Evolutionary conservation across 148 eudicot species (phyloP).

Genomic region (Rhododendron henanense): DNA sequence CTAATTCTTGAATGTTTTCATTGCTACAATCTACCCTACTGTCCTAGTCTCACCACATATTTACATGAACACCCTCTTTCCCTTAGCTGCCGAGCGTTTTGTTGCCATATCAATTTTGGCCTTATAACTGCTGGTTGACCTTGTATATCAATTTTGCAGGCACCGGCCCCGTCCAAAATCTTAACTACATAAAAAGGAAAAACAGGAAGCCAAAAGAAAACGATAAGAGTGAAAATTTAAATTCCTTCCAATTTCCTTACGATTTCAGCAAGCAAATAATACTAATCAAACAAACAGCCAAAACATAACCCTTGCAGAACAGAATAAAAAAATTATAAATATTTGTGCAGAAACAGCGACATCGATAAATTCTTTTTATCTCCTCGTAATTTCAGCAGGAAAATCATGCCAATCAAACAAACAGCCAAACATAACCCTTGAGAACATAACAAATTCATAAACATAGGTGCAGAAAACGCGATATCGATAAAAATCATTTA

Average conservation of each 20-base stretch:
- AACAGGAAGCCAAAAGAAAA: not conserved
- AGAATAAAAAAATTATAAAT: not conserved
- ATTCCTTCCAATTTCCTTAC: not conserved
- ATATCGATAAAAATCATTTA: not conserved
- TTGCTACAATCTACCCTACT: not conserved
- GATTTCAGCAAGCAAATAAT: not conserved
- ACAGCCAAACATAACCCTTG: not conserved
- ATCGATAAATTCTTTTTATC: not conserved
- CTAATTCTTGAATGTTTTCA: not conserved
- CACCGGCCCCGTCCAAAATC: not conserved
- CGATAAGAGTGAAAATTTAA: not conserved
- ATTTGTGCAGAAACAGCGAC: not conserved
- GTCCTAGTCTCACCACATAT: not conserved
- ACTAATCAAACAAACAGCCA: not conserved
- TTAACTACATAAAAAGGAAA: not conserved
- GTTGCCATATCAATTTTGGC: not conserved
- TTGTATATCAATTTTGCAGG: not conserved
- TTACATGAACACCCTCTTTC: not conserved
- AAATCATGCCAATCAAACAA: not conserved
- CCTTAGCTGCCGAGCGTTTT: not conserved
- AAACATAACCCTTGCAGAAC: not conserved
- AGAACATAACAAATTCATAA: not conserved
- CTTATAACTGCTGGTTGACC: not conserved
- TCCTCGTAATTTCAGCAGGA: not conserved
- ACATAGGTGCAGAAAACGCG: not conserved